A percentile compares a stretch with the other conserved stretches of the same genome.
phyloP scores from a whole-genome alignment of 1,284 basidiomycete species.

The Cronartium quercuum region DNA sequence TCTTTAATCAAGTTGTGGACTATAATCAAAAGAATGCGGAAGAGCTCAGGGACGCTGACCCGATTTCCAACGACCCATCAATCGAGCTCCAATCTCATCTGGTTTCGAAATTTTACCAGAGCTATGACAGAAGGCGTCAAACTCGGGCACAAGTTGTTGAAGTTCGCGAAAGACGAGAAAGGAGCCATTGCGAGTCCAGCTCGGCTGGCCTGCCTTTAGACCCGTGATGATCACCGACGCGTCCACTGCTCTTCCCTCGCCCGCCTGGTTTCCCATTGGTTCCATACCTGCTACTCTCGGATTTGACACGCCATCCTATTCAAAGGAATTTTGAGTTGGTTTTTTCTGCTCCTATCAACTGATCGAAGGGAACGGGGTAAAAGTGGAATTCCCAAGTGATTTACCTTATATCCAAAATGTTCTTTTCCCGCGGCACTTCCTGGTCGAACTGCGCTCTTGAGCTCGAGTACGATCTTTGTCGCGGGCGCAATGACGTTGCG shows the following conservation, averaged over 20 bases:
- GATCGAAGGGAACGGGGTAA: too few relatives aligned
- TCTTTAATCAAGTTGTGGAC: neutral
- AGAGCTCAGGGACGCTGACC: neutral
- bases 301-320: constrained; percentile 13
- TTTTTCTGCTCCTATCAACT: too few relatives aligned
- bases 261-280: neutral
- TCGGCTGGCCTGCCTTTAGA: neutral
- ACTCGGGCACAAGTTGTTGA: constrained; percentile 23
- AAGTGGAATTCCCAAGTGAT: too few relatives aligned
- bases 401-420: constrained; percentile 18
- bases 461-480: neutral
- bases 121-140: neutral
- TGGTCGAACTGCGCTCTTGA: constrained; percentile 8
- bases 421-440: constrained; percentile 3
- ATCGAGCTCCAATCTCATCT: constrained; percentile 11
- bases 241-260: constrained; percentile 2
- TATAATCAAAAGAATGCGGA: neutral
- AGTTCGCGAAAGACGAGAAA: constrained; percentile 13
- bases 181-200: constrained; percentile 9
- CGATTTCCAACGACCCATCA: constrained; percentile 24
- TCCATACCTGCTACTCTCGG: constrained; percentile 1
- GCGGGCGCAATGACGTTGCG: neutral
- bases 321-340: too few relatives aligned
- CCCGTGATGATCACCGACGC: neutral
- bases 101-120: neutral